Percentiles rank a stretch among this genome's conserved stretches.
Conservation (phyloP, 768 basidiomycete genomes). For the Tephrocybe sp. region DNA sequence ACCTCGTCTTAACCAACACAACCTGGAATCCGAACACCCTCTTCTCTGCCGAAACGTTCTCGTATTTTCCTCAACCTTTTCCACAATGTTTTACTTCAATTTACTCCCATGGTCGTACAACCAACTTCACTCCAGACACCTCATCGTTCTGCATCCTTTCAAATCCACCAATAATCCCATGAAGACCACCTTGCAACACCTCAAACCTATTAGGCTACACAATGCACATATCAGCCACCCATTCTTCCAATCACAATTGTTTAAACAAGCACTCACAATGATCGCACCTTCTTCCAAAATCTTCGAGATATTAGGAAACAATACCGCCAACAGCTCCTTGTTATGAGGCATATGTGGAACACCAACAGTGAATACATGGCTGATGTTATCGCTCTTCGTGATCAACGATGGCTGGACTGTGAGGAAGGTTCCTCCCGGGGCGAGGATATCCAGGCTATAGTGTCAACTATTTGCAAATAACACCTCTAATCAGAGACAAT, state of each 20-base stretch:
- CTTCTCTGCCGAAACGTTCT: too few relatives aligned
- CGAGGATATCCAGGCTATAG: slow-evolving; percentile 29
- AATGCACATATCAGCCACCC: not conserved
- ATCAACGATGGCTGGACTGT: slow-evolving; percentile 32
- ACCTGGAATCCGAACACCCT: too few relatives aligned
- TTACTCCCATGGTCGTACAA: slow-evolving; percentile 33
- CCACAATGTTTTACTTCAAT: too few relatives aligned
- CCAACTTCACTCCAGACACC: slow-evolving; percentile 44
- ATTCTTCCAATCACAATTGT: not conserved
- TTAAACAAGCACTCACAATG: slow-evolving; percentile 22
- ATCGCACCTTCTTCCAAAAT: slow-evolving; percentile 28
- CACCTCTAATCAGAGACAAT: too few relatives aligned
- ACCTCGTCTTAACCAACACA: too few relatives aligned
- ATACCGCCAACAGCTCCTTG: slow-evolving; percentile 11
- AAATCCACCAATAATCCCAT: slow-evolving; percentile 39
- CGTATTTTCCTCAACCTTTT: too few relatives aligned
- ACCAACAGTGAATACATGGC: slow-evolving; percentile 9
- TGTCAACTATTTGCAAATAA: too few relatives aligned
- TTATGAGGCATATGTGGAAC: slow-evolving; percentile 21
- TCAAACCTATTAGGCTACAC: slow-evolving; percentile 42
- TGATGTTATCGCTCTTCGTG: slow-evolving; percentile 29
- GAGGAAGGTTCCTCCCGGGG: slow-evolving; percentile 32
- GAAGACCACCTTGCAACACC: slow-evolving; percentile 38
- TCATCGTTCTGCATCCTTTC: slow-evolving; percentile 36
- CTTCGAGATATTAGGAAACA: slow-evolving; percentile 14